Evolutionary conservation across 2,329 filamentous ascomycete species (phyloP).

Genomic region (Microsporum audouinii): DNA sequence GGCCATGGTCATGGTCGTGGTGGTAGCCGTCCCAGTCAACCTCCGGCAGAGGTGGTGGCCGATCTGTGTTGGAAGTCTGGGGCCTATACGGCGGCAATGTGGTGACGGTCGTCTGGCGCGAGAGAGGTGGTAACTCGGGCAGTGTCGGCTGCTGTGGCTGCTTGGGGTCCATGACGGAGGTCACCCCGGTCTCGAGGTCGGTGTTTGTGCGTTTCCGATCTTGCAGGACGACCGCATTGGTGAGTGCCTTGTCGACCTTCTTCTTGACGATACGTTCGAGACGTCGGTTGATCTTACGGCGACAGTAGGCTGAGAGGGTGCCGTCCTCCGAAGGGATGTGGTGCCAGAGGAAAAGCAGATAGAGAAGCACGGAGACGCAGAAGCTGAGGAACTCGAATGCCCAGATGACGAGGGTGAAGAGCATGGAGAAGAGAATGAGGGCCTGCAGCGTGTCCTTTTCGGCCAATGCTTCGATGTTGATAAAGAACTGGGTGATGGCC

Average conservation of each 20-base stretch:
- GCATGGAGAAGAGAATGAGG: conserved; percentile 76
- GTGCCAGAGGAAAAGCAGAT: conserved; percentile 81
- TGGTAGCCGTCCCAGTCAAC: conserved; percentile 6
- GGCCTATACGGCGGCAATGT: conserved; percentile 54
- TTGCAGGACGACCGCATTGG: conserved; percentile 54
- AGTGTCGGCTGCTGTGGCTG: conserved; percentile 21
- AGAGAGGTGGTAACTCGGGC: conserved; percentile 48
- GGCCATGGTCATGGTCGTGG: not conserved
- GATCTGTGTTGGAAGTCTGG: conserved; percentile 30
- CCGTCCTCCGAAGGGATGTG: conserved; percentile 77
- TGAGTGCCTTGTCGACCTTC: conserved; percentile 81
- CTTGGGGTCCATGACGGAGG: conserved; percentile 25
- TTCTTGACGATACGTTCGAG: conserved; percentile 71
- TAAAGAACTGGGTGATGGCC: conserved; percentile 63
- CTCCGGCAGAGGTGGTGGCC: conserved; percentile 15
- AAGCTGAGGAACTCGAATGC: conserved; percentile 64
- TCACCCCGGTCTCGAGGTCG: conserved; percentile 19
- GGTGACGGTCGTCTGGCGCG: conserved; percentile 48
- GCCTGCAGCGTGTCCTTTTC: conserved; percentile 65
- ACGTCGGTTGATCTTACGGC: conserved; percentile 78
- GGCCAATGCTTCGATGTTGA: conserved; percentile 65
- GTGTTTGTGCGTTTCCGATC: conserved; percentile 42
- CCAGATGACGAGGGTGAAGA: conserved; percentile 86
- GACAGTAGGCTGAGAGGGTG: conserved; percentile 72
- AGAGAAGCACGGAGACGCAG: conserved; percentile 63